Percentiles rank a stretch among this genome's conserved stretches.
Conservation (phyloP, 805 yeast species). For the Zygotorulaspora chibaensis region DNA sequence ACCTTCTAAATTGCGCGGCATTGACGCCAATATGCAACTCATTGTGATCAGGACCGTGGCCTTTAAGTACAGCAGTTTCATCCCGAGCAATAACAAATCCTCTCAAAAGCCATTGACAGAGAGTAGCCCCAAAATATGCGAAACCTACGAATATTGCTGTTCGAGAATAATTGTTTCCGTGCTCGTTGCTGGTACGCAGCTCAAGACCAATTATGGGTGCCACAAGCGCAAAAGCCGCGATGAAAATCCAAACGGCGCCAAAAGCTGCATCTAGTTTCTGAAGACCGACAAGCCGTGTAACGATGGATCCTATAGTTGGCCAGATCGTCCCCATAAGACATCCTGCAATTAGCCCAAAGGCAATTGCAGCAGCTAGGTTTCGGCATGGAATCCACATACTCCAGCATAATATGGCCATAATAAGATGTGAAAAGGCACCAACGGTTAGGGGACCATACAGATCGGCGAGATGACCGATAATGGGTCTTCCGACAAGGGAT, state of each 20-base stretch:
- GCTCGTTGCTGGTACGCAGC: slow-evolving; percentile 34
- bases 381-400: slow-evolving; percentile 57
- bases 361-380: slow-evolving; percentile 51
- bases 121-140: slow-evolving; percentile 44
- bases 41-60: slow-evolving; percentile 28
- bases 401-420: slow-evolving; percentile 40
- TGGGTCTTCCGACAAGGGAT: slow-evolving; percentile 51
- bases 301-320: slow-evolving; percentile 49
- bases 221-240: slow-evolving; percentile 48
- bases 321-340: slow-evolving; percentile 56
- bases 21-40: slow-evolving; percentile 17
- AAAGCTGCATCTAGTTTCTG: slow-evolving; percentile 45
- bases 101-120: slow-evolving; percentile 42
- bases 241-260: slow-evolving; percentile 49
- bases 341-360: slow-evolving; percentile 50
- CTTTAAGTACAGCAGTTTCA: slow-evolving; percentile 23
- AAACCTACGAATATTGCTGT: slow-evolving; percentile 57
- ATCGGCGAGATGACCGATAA: slow-evolving; percentile 50
- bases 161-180: slow-evolving; percentile 42
- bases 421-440: slow-evolving; percentile 35
- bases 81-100: slow-evolving; percentile 56
- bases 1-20: slow-evolving; percentile 1
- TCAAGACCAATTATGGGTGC: slow-evolving; percentile 61
- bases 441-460: slow-evolving; percentile 49
- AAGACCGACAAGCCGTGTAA: slow-evolving; percentile 51